A percentile compares a stretch with the other conserved stretches of the same genome.
Conservation (phyloP, 148 eudicot genomes). For the Talinum fruticosum region DNA sequence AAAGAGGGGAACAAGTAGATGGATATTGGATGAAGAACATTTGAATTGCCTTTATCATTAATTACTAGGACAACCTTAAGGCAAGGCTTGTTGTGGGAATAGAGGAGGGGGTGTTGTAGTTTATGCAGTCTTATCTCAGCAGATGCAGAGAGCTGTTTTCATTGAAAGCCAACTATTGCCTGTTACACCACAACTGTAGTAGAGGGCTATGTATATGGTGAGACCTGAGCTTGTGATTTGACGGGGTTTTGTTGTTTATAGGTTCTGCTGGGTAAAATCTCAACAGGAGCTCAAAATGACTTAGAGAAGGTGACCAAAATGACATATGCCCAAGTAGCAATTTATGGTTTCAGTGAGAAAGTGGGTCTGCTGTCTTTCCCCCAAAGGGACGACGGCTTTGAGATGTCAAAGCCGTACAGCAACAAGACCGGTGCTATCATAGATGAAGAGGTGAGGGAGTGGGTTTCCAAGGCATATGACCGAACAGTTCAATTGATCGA, state of each 20-base stretch:
- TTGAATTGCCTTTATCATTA: not conserved
- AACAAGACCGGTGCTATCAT: constrained; percentile 78
- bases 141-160: no score
- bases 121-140: no score
- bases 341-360: constrained; percentile 85
- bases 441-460: constrained; percentile 77
- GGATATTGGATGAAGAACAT: not conserved
- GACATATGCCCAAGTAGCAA: constrained; percentile 90
- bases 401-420: constrained; percentile 79
- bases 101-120: not conserved
- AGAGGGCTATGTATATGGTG: no score
- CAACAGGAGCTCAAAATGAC: constrained; percentile 91
- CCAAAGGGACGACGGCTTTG: constrained; percentile 61
- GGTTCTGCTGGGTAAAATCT: constrained; percentile 80
- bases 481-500: constrained; percentile 55
- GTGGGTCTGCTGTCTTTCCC: constrained; percentile 93
- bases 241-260: constrained; percentile 14
- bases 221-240: not conserved
- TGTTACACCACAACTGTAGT: not conserved
- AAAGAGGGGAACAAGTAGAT: not conserved
- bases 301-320: constrained; percentile 87
- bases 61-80: no score
- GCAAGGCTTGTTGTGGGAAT: no score
- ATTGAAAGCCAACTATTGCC: not conserved
- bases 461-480: constrained; percentile 73